Evolutionary conservation across 106 monocot genomes (phyloP), one percentile per base, ranked within the genome.

Genomic region (Chionographis japonica): DNA sequence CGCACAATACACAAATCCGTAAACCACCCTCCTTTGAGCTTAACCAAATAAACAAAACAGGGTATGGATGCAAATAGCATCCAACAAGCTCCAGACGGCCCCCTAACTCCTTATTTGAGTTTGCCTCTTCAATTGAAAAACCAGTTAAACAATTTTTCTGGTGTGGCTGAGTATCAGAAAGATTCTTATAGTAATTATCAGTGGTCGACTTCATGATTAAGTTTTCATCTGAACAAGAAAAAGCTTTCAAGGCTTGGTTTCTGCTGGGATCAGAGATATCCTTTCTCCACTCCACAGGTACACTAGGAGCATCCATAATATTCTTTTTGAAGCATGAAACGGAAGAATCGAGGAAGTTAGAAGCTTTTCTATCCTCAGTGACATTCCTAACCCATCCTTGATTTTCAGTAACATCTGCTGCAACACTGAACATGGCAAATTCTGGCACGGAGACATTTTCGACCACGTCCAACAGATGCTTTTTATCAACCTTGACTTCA

Each of bases 1-100:
- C 90, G 83, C 87, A 90, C 52, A 93, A 71, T 2, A 87, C 85
- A 73, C 77, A 75, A 46, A 98, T 74, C 38, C 73, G 72, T 64
- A 93, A 68, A 53, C 37, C 42, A 70, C 71, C 70, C 40, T 70
- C 81, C 16, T 77, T 83, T 20, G 79, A 51, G 20, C 40, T 75
- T 63, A 93, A 63, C 16, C 64, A 76, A 19, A 98, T 55, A 61
- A 77, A 87, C 65, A 85, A 75, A 60, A 98, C 75, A 62, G 87
- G 79, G 12, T 50, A 38, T 75, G 92, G 98, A 78, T 87, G 93
- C 56, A 85, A 52, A 62, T 78, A 88, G 27, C 80, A 85, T 19
- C 93, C 87, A 40, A 74, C n/a, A 63, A 86, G 75, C 40, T 97
- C 82, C 75, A 89, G 62, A 54, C 58, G 61, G 14, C 58, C 69